These are phyloP conservation scores for Evernia prunastri DNA, from an alignment of 495 filamentous ascomycete species.

Conservation along the genomic window DNA sequence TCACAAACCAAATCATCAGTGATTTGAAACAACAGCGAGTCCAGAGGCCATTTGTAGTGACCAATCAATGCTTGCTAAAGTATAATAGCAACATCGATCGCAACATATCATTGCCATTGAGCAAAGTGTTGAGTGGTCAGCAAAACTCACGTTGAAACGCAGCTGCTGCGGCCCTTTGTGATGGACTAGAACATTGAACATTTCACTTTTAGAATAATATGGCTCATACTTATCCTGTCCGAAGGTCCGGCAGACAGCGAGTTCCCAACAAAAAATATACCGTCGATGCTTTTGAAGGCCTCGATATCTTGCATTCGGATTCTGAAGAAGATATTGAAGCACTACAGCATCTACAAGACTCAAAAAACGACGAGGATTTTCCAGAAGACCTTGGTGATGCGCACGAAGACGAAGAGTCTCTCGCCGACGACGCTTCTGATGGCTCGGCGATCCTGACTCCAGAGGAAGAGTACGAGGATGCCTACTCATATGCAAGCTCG, in stretches of 20 bases:
- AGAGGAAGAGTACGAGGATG: constrained; percentile 25
- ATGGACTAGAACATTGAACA: neutral
- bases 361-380: constrained; percentile 13
- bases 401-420: constrained; percentile 18
- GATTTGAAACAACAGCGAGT: neutral
- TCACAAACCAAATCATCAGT: no score
- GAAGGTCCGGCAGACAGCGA: constrained; percentile 28
- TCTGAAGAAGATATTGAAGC: constrained; percentile 22
- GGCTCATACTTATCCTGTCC: constrained; percentile 9
- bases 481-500: constrained; percentile 20
- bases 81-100: neutral
- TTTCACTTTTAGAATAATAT: neutral
- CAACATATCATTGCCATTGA: neutral
- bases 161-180: neutral
- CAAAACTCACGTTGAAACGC: neutral
- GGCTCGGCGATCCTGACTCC: constrained; percentile 27
- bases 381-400: constrained; percentile 8
- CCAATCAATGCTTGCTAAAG: neutral
- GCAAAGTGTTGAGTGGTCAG: neutral
- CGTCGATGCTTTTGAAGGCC: constrained; percentile 21
- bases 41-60: neutral
- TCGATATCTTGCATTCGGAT: constrained; percentile 23
- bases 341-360: constrained; percentile 11
- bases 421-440: constrained; percentile 24
- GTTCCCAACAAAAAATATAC: constrained; percentile 26